These are phyloP conservation scores for Styphnolobium japonicum DNA, from an alignment of 306 rosid species.

Conservation along the genomic window DNA sequence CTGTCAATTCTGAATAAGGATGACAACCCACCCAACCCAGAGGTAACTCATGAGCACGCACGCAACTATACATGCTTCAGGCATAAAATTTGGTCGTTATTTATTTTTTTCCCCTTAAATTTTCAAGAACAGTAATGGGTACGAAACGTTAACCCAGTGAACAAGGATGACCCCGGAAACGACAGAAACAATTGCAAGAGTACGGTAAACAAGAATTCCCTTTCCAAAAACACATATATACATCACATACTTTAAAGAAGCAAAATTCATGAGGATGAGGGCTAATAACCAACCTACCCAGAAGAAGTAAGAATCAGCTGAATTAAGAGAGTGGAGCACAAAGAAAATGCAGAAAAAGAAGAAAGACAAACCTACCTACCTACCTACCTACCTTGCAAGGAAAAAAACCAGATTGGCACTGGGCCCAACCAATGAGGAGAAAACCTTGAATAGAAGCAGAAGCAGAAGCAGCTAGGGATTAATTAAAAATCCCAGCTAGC, in stretches of 20 bases:
- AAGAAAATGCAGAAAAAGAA: constrained; percentile 18
- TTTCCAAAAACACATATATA: background rate
- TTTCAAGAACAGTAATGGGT: background rate
- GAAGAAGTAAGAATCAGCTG: background rate
- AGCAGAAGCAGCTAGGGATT: constrained; percentile 1
- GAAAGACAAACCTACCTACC: constrained; percentile 32
- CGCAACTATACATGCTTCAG: background rate
- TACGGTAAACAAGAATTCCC: constrained; percentile 1
- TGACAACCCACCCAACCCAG: background rate
- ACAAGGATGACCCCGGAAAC: background rate
- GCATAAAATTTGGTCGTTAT: background rate
- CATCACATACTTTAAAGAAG: background rate
- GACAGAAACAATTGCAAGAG: background rate
- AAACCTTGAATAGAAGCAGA: background rate
- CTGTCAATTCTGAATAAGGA: background rate
- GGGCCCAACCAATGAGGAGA: constrained; percentile 23
- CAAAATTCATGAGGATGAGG: background rate
- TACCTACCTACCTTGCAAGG: constrained; percentile 35
- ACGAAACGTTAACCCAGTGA: background rate
- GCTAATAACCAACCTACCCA: background rate
- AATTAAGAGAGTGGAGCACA: background rate
- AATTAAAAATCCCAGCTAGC: constrained; percentile 15
- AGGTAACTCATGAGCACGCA: background rate
- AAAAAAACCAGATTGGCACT: constrained; percentile 7
- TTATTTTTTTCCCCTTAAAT: background rate